Conservation (phyloP, 2,329 filamentous ascomycete genomes). For the Penicillium rolfsii region DNA sequence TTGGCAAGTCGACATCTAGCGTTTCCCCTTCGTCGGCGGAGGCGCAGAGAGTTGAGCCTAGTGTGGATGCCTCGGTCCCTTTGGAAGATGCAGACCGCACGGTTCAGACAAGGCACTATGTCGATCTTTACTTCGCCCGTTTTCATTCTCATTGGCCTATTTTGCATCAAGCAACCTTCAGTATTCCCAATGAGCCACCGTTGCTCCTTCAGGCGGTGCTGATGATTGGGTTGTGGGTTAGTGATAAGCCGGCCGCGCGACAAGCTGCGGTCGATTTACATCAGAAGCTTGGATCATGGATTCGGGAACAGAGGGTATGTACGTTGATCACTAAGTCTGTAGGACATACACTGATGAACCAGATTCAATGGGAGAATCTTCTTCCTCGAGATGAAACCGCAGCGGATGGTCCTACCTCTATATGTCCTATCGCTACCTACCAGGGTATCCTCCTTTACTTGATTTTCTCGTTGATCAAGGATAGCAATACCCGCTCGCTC, state of each 20-base stretch:
- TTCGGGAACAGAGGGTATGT: neutral
- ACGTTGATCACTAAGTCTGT: too few relatives aligned
- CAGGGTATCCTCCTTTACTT: neutral
- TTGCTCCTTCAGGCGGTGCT: neutral
- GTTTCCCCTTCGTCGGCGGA: neutral
- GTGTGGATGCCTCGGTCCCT: neutral
- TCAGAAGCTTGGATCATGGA: neutral
- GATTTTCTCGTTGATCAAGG: neutral
- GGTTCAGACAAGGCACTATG: neutral
- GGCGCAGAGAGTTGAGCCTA: neutral
- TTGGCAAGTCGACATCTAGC: neutral
- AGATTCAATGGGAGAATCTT: neutral
- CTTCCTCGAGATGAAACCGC: neutral
- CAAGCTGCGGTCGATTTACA: neutral
- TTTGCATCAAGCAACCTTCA: neutral
- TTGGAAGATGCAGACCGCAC: neutral
- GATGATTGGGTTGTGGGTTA: conserved; percentile 1
- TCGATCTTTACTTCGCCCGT: neutral
- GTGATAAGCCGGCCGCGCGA: neutral
- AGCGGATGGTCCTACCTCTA: neutral
- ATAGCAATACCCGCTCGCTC: neutral
- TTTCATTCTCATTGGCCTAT: neutral
- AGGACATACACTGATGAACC: neutral
- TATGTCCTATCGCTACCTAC: neutral
- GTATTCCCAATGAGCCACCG: neutral